These are phyloP conservation scores for Yamadazyma songkhlaensis DNA, from an alignment of 1,139 yeast genomes.

Conservation along the genomic window DNA sequence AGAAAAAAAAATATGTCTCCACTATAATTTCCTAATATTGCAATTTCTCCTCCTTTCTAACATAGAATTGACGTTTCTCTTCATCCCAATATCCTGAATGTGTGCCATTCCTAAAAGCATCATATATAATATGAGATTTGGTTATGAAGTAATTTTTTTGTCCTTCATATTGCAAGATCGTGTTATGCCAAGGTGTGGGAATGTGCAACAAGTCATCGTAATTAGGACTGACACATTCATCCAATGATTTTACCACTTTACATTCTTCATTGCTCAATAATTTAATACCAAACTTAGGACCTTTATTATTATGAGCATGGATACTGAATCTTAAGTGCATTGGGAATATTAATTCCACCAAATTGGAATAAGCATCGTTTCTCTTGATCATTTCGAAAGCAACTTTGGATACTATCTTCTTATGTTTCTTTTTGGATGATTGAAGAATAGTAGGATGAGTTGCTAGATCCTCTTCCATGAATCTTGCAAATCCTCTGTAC, in stretches of 20 bases:
- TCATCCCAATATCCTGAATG: constrained; percentile 12
- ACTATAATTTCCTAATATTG: not conserved
- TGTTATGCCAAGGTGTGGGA: constrained; percentile 68
- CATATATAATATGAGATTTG: constrained; percentile 23
- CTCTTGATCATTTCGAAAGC: constrained; percentile 65
- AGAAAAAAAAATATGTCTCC: too few relatives aligned
- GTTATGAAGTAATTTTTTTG: constrained; percentile 24
- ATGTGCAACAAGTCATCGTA: constrained; percentile 52
- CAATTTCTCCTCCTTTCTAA: constrained; percentile 1
- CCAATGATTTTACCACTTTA: constrained; percentile 28
- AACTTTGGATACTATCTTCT: constrained; percentile 49
- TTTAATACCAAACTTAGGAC: constrained; percentile 58
- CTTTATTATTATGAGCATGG: constrained; percentile 57
- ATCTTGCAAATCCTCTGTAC: constrained; percentile 56
- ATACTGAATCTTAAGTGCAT: constrained; percentile 58
- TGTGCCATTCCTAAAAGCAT: constrained; percentile 22
- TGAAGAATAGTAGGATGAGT: constrained; percentile 34
- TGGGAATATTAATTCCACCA: constrained; percentile 59
- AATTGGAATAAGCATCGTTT: constrained; percentile 62
- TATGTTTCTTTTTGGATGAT: constrained; percentile 46
- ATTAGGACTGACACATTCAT: constrained; percentile 25
- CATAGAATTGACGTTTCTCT: constrained; percentile 8
- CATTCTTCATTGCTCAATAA: constrained; percentile 46
- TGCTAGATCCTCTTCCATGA: constrained; percentile 57
- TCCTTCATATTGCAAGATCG: constrained; percentile 43